These are phyloP conservation scores for Fremontodendron californicum DNA, from an alignment of 345 rosid species.

Conservation along the genomic window DNA sequence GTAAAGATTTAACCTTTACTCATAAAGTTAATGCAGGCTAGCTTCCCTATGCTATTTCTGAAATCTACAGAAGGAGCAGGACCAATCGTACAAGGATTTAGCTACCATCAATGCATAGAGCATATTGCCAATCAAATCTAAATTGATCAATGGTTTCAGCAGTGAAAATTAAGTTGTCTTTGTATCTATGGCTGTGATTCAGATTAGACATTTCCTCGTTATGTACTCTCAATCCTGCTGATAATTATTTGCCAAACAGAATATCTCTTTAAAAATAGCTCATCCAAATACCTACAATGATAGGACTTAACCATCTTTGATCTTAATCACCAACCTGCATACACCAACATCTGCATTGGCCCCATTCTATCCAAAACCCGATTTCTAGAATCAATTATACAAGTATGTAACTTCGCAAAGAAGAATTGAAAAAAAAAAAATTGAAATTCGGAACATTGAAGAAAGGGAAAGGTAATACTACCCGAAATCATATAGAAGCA, in stretches of 20 bases:
- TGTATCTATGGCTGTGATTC: not conserved
- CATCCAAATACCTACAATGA: not conserved
- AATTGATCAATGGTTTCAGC: not conserved
- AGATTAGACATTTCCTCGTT: not conserved
- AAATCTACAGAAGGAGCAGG: not conserved
- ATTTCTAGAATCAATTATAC: not conserved
- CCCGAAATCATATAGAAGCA: conserved; percentile 32
- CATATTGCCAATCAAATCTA: not conserved
- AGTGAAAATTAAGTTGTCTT: not conserved
- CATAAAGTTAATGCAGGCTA: not conserved
- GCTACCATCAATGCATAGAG: not conserved
- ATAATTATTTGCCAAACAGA: not conserved
- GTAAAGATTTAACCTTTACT: not conserved
- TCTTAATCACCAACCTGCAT: not conserved
- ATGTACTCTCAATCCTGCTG: not conserved
- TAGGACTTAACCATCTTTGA: not conserved
- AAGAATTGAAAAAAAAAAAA: not conserved
- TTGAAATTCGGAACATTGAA: not conserved
- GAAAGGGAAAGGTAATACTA: not conserved
- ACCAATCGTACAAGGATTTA: not conserved
- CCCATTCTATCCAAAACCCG: not conserved
- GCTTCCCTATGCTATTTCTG: not conserved
- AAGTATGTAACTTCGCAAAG: not conserved
- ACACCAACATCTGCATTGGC: not conserved
- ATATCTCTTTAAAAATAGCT: not conserved